Base-by-base conservation (phyloP, 257 asterid genomes). In the Lantana camara region DNA sequence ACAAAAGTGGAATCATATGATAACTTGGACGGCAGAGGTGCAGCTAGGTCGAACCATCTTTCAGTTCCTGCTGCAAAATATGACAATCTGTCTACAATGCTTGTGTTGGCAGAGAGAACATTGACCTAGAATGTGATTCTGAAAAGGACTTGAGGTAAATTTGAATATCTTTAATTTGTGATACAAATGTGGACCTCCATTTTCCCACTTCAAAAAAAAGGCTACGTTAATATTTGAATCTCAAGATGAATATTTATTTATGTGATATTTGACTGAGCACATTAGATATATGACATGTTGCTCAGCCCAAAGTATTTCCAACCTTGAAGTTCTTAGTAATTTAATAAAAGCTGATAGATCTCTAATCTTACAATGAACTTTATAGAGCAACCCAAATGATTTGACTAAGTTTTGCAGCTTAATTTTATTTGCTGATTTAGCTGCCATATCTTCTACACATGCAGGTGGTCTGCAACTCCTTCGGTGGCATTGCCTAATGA, bases 111-210 rank as follows among this genome's bases (percentile, higher is more conserved):
- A 57, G 67, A 21, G 71, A 71, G 49, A 72, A 60, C 75, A 75
- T 84, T 66, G 92, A 87, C 74, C 74, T 84, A 58, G 96, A 81
- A 44, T 70, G 79, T 79, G 93, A 81, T 52, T 71, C 88, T 61
- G 85, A 64, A 38, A 58, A 67, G 47, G 71, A 67, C 16, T 75
- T n/a, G 48, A 86, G 99, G 99, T 90, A 78, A 70, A 50, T 34
- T 61, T 51, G 46, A 56, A 42, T 13, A 64, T 68, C 52, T 68
- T 24, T 53, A 67, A 13, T 48, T 29, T 23, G 58, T 67, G 58
- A 40, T 21, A 19, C 47, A 41, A 35, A 35, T 66, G 29, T 12
- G 22, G 46, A 35, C 56, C 40, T 38, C 45, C 30, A 19, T 51
- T 14, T 63, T n/a, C 73, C 57, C 51, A n/a, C 67, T 52, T 22